Evolutionary conservation across 768 basidiomycete genomes (phyloP), one percentile per base, ranked within the genome.

Genomic region (Auriscalpium microsporum): DNA sequence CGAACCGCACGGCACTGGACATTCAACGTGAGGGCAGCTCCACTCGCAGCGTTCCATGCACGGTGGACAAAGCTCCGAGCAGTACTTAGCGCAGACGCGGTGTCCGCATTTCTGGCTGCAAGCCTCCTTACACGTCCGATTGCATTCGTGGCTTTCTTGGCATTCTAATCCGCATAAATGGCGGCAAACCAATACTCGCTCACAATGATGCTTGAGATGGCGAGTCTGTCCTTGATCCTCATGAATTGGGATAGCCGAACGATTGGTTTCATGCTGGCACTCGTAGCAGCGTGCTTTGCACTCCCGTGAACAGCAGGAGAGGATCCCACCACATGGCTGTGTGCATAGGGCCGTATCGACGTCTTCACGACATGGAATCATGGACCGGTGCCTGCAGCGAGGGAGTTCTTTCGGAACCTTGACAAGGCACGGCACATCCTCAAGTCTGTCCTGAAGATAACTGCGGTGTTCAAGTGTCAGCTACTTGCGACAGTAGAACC

Each of bases 21-120:
- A 74, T 4, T 50, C 52, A 11, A 64, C 53, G 53, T 75, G 73
- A 9, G 58, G 45, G 56, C 73, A 75, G 9, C 34, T 19, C 70
- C 73, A 72, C 28, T 56, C 46, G 52, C 73, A 75, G 5, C 65
- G 62, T 44, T 71, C 66, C 63, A 68, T 65, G 53, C 73, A 73
- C 5, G 70, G 66, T 0, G 69, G 61, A 19, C 71, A 71, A 10
- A 65, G 63, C 8, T 60, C 63, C 9, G 63, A 68, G 54, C 73
- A 72, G 0, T 66, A 56, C 36, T 63, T 61, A 10, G 54, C 49
- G 51, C 72, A 72, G 34, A 56, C 55, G 9, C 61, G 60, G 49
- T 73, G 72, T 2, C 13, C 35, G 54, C 72, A 74, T 1, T 50
- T 56, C 44, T 70, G 66, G 8, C 62, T 56, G 42, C 69, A 70